Evolutionary conservation across 495 filamentous ascomycete species (phyloP), one percentile per base, ranked within the genome.

Genomic region (Elasticomyces elasticus): DNA sequence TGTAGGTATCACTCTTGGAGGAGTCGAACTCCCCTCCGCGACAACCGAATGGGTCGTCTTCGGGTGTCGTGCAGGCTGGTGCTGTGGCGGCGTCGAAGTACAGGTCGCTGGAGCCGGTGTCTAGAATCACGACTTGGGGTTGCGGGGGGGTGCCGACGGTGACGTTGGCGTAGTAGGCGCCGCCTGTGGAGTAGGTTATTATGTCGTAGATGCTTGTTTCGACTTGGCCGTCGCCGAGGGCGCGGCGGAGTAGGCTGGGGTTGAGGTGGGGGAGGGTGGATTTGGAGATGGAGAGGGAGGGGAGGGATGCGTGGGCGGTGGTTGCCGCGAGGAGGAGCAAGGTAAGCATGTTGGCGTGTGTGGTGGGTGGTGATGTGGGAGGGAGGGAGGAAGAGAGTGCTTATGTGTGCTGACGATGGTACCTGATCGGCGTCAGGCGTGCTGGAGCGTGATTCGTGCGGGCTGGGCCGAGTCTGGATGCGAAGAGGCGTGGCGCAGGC

Each of bases 91-190:
- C 56, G 44, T 59, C 56, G 44, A 59, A 50, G 51, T 59, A 59
- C 43, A 59, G 56, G 37, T 60, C 53, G 6, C 57, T 60, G 15
- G 57, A 60, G 20, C 61, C 61, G 24, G 61, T 61, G 31, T 63
- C 61, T n/a, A 63, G 42, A 24, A 56, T 47, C 31, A 63, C 52
- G 37, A 51, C 44, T n/a, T 60, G 43, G 12, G 47, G 2, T 51
- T 63, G 57, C 11, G 61, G 61, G 11, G 60, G 61, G 1, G 58
- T 60, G 43, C 61, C 61, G 35, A 63, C 44, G 6, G 54, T 49
- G 31, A 62, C 45, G 31, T 54, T 59, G 41, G 51, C 56, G 22
- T 59, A 59, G 50, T 54, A 53, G 19, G 51, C 56, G 30, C 56
- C 56, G 22, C 50, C 49, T 1, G n/a, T 25, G 49, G 48, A 52